Percentiles rank a stretch among this genome's conserved stretches.
Conservation (phyloP, 2,329 filamentous ascomycete genomes). For the Botrytis porri region DNA sequence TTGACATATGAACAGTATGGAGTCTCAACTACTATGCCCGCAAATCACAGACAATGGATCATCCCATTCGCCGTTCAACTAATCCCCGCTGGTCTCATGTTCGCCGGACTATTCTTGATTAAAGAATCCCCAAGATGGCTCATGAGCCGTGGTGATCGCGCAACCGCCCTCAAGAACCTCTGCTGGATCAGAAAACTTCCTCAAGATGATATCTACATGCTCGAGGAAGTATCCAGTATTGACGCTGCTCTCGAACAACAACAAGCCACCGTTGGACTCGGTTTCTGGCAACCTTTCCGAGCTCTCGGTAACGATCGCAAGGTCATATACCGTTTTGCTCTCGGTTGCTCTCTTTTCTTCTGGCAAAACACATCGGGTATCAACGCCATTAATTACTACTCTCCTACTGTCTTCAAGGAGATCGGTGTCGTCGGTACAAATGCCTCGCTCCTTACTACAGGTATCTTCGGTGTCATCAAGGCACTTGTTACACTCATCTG, state of each 20-base stretch:
- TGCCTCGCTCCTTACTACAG: constrained; percentile 28
- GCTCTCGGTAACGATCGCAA: constrained; percentile 37
- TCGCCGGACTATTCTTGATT: constrained; percentile 51
- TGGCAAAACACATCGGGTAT: constrained; percentile 33
- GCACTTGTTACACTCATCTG: constrained; percentile 39
- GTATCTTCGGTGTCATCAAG: constrained; percentile 32
- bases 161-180: constrained; percentile 39
- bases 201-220: constrained; percentile 59
- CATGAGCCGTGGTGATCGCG: constrained; percentile 21
- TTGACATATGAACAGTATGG: constrained; percentile 50
- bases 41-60: constrained; percentile 36
- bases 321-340: constrained; percentile 57
- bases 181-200: constrained; percentile 64
- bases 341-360: constrained; percentile 60
- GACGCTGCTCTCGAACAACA: constrained; percentile 67
- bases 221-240: constrained; percentile 70
- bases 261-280: constrained; percentile 59
- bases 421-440: constrained; percentile 32
- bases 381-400: constrained; percentile 34
- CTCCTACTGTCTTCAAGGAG: constrained; percentile 28
- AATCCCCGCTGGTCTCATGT: constrained; percentile 37
- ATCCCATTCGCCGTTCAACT: constrained; percentile 40
- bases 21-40: constrained; percentile 43
- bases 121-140: constrained; percentile 63
- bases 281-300: constrained; percentile 71